phyloP scores from a whole-genome alignment of 2,329 filamentous ascomycete genomes.

The Cordyceps militaris region DNA sequence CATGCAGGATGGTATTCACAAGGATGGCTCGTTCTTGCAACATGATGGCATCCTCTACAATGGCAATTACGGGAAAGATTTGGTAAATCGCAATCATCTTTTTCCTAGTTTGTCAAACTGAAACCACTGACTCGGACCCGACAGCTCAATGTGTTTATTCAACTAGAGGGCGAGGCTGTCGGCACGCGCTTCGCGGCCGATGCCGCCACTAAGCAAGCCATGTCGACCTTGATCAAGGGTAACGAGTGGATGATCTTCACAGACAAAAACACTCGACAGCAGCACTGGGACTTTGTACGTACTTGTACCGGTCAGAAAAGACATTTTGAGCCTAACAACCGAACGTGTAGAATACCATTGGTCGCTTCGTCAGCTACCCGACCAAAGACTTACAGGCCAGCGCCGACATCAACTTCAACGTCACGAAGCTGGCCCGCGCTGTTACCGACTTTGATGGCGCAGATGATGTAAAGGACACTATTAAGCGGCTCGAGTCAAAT shows the following conservation, averaged over 20 bases:
- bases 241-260: conserved; percentile 21
- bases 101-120: neutral
- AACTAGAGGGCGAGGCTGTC: conserved; percentile 17
- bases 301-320: too few species aligned
- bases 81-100: conserved; percentile 10
- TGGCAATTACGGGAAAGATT: conserved; percentile 21
- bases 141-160: conserved; percentile 21
- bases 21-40: conserved; percentile 20
- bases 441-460: conserved; percentile 17
- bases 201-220: conserved; percentile 15
- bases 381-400: conserved; percentile 18
- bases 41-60: conserved; percentile 20
- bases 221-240: conserved; percentile 17
- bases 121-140: neutral
- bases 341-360: conserved; percentile 17
- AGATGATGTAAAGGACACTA: conserved; percentile 14
- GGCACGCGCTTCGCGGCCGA: conserved; percentile 19
- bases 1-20: conserved; percentile 19
- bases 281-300: conserved; percentile 20
- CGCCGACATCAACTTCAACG: conserved; percentile 21
- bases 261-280: conserved; percentile 13
- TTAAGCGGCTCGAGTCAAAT: conserved; percentile 17
- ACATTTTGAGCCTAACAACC: neutral
- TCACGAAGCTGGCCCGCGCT: conserved; percentile 17
- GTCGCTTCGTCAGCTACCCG: conserved; percentile 20